Base-by-base conservation (phyloP, 164 flowering plant genomes). In the Protea cynaroides region DNA sequence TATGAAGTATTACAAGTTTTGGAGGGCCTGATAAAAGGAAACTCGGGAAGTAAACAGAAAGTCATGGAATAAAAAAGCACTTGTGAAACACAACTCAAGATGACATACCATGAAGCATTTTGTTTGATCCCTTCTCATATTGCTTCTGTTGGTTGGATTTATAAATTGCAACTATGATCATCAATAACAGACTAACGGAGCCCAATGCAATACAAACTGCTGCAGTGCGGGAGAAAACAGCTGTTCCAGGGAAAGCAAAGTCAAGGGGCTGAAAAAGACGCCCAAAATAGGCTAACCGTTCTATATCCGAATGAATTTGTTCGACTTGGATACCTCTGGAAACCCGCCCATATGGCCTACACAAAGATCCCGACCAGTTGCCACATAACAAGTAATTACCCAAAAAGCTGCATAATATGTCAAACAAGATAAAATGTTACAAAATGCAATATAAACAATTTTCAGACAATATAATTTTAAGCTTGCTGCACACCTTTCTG, bases 351-450 rank as follows among this genome's bases (percentile, higher is more conserved):
- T 56, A 70, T 14, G 89, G 80, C 8, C 76, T 76, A 67, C 97
- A 90, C 23, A 75, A 64, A 22, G 96, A 88, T 59, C 96, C 90
- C 24, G 71, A 24, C 97, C 97, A 90, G 68, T 89, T 78, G 15
- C 94, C 91, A 72, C 97, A 89, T 24, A 93, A 62, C 4, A 82
- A 73, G 17, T 96, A 87, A 69, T 93, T 93, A 29, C 98, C 98
- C 37, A 80, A 58, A 64, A 87, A 93, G 75, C 98, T 93, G n/a
- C n/a, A n/a, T n/a, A n/a, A n/a, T n/a, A n/a, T n/a, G 79, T 23
- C 13, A 65, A 14, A 57, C 15, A 40, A 17, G 36, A 13, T 13
- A 46, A 34, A 40, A 25, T 23, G 60, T 7, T 19, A 61, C 9
- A 25, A 7, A 7, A 43, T 18, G 19, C 9, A 56, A 11, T 56